These are phyloP conservation scores for Phyllosticta citriasiana DNA, from an alignment of 2,329 filamentous ascomycete genomes.

Conservation along the genomic window DNA sequence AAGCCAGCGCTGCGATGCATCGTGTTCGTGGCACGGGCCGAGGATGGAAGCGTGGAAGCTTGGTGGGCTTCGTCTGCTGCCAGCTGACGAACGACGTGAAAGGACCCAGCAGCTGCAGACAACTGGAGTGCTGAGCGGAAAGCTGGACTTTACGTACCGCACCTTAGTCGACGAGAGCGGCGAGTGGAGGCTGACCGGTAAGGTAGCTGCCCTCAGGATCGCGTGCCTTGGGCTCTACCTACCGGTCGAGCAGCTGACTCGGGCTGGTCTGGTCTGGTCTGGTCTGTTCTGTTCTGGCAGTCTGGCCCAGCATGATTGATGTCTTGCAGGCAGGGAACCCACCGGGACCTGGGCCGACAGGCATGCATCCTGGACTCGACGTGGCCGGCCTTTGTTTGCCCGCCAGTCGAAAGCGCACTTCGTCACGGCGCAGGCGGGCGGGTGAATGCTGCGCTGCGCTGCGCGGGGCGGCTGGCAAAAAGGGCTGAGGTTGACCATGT, in stretches of 20 bases:
- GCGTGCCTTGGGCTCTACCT: not conserved
- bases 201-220: not conserved
- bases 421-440: not conserved
- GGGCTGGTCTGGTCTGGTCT: not conserved
- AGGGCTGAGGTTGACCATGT: not conserved
- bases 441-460: not conserved
- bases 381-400: not conserved
- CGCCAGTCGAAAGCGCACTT: not conserved
- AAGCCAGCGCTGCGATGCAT: not conserved
- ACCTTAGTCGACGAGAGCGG: not conserved
- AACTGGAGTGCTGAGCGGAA: not conserved
- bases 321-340: not conserved
- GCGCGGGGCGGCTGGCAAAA: not conserved
- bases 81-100: not conserved
- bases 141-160: not conserved
- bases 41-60: not conserved
- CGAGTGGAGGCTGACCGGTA: not conserved
- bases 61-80: not conserved
- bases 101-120: not conserved
- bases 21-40: not conserved
- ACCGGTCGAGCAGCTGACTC: not conserved
- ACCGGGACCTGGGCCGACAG: not conserved
- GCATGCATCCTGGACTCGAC: not conserved
- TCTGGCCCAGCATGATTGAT: not conserved
- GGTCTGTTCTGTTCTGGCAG: too few relatives aligned